A percentile compares a stretch with the other conserved stretches of the same genome.
phyloP scores from a whole-genome alignment of 768 basidiomycete species.

The Mycena capillaripes region DNA sequence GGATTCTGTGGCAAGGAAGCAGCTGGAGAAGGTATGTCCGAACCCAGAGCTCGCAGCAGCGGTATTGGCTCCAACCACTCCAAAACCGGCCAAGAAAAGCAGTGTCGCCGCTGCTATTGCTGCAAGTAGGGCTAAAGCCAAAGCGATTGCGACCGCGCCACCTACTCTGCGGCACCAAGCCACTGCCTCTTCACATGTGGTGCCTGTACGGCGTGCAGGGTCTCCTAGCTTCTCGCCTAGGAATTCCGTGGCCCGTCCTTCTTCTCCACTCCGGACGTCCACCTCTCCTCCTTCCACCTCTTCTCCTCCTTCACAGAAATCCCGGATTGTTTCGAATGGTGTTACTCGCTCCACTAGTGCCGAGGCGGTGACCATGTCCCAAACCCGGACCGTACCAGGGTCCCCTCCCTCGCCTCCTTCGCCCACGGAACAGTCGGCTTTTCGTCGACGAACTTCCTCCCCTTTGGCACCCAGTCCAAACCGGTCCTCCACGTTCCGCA shows the following conservation, averaged over 20 bases:
- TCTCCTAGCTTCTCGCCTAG: conserved; percentile 59
- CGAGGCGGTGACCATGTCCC: conserved; percentile 47
- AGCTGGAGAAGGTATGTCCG: conserved; percentile 90
- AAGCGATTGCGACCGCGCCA: conserved; percentile 85
- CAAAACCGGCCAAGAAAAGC: conserved; percentile 78
- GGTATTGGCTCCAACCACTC: conserved; percentile 61
- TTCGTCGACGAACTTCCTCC: conserved; percentile 64
- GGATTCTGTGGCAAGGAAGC: conserved; percentile 79
- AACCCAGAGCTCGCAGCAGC: conserved; percentile 59
- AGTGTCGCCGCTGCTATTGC: conserved; percentile 91
- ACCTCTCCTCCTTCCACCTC: conserved; percentile 53
- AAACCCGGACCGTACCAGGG: conserved; percentile 56
- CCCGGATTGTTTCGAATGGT: conserved; percentile 57
- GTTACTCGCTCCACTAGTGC: conserved; percentile 62
- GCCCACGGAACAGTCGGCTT: conserved; percentile 48
- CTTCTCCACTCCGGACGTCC: conserved; percentile 63
- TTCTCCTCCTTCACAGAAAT: conserved; percentile 60
- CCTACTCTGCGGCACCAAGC: conserved; percentile 87
- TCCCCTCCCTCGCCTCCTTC: conserved; percentile 59
- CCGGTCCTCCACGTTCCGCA: conserved; percentile 53
- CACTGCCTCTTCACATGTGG: conserved; percentile 76
- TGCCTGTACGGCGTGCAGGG: conserved; percentile 59
- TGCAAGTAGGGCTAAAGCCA: conserved; percentile 90
- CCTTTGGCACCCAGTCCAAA: conserved; percentile 56
- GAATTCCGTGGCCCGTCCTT: conserved; percentile 54